phyloP scores from a whole-genome alignment of 2,329 filamentous ascomycete species.

The Xylaria sp. region DNA sequence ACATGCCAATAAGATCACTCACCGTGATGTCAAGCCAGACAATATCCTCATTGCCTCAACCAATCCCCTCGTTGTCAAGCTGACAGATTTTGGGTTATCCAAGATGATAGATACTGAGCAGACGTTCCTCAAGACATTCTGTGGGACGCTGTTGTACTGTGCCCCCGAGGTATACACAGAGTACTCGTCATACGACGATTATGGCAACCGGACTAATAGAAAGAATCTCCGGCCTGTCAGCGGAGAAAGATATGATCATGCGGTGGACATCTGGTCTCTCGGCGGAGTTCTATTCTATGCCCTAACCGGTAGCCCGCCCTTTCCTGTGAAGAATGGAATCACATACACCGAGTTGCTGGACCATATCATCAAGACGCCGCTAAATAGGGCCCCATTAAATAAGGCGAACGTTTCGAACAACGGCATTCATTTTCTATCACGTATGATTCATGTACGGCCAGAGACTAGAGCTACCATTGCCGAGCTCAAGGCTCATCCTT shows the following conservation, averaged over 20 bases:
- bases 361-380: constrained; percentile 82
- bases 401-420: constrained; percentile 68
- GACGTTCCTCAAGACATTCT: constrained; percentile 95
- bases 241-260: constrained; percentile 82
- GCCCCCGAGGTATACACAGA: constrained; percentile 94
- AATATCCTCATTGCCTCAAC: constrained; percentile 87
- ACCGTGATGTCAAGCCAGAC: constrained; percentile 98
- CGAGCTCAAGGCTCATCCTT: constrained; percentile 76
- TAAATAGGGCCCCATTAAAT: constrained; percentile 74
- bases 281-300: constrained; percentile 91
- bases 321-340: constrained; percentile 79
- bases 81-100: constrained; percentile 96
- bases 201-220: constrained; percentile 71
- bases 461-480: constrained; percentile 78
- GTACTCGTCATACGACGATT: constrained; percentile 74
- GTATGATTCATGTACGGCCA: constrained; percentile 86
- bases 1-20: constrained; percentile 88
- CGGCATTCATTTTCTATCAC: constrained; percentile 78
- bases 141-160: constrained; percentile 94
- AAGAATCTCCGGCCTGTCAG: constrained; percentile 66
- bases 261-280: constrained; percentile 96
- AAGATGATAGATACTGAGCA: constrained; percentile 92
- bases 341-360: constrained; percentile 83
- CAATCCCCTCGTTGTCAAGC: constrained; percentile 82
- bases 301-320: constrained; percentile 83